phyloP scores from a whole-genome alignment of 768 basidiomycete species.

The Agrocybe pediades region DNA sequence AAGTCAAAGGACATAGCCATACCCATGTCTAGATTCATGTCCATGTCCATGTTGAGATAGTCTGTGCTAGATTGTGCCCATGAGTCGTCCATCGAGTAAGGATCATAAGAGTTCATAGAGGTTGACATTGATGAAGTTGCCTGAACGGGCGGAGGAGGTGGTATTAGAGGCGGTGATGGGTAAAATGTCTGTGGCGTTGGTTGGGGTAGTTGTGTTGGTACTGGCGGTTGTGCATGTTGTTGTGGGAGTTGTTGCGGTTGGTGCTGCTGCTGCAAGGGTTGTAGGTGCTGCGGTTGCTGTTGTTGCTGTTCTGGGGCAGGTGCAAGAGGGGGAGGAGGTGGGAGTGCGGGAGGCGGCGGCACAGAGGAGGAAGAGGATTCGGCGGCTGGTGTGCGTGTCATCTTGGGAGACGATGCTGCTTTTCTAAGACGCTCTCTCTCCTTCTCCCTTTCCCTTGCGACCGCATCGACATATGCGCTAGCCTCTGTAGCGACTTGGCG shows the following conservation, averaged over 20 bases:
- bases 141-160: constrained; percentile 21
- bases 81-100: background rate
- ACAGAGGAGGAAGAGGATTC: no score
- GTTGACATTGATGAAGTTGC: constrained; percentile 6
- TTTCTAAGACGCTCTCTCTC: constrained; percentile 77
- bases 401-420: constrained; percentile 35
- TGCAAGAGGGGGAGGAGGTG: constrained; percentile 8
- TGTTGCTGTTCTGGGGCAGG: constrained; percentile 9
- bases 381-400: constrained; percentile 27
- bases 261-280: background rate
- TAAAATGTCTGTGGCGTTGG: constrained; percentile 59
- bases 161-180: constrained; percentile 48
- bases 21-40: constrained; percentile 29
- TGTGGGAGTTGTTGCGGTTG: no score
- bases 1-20: constrained; percentile 20
- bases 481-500: constrained; percentile 60
- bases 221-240: constrained; percentile 16
- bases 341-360: constrained; percentile 23
- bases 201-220: constrained; percentile 15
- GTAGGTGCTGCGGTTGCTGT: constrained; percentile 3
- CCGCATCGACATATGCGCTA: constrained; percentile 71
- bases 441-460: constrained; percentile 74
- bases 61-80: constrained; percentile 11
- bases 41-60: constrained; percentile 44
- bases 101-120: background rate